Evolutionary conservation across 768 basidiomycete species (phyloP).

Genomic region (Leccinellum rugosiceps): DNA sequence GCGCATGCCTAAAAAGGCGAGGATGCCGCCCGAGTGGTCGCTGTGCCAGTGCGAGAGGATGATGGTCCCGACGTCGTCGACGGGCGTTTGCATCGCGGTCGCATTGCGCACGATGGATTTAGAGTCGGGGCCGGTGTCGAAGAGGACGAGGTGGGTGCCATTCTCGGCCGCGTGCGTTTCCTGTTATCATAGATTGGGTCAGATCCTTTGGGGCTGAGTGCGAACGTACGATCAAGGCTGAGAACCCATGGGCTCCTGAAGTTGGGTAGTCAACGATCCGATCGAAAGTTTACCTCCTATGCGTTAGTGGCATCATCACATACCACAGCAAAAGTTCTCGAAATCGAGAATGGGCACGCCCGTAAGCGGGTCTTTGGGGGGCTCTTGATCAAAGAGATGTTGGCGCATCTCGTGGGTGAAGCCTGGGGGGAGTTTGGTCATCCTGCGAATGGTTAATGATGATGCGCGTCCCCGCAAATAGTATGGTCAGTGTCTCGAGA

Average conservation of each 20-base stretch:
- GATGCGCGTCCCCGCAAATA: not conserved
- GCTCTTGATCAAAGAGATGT: slow-evolving; percentile 53
- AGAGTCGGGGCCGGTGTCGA: slow-evolving; percentile 84
- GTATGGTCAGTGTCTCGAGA: not conserved
- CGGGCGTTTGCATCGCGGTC: slow-evolving; percentile 52
- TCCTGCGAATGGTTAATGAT: slow-evolving; percentile 42
- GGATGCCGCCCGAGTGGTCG: slow-evolving; percentile 72
- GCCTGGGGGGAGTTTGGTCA: slow-evolving; percentile 75
- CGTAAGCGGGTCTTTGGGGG: slow-evolving; percentile 40
- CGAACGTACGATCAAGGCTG: slow-evolving; percentile 70
- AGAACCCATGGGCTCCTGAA: slow-evolving; percentile 78
- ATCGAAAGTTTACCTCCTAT: too few species aligned
- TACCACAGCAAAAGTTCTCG: slow-evolving; percentile 69
- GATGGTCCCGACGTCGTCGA: slow-evolving; percentile 55
- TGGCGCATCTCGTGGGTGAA: slow-evolving; percentile 70
- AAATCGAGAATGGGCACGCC: slow-evolving; percentile 69
- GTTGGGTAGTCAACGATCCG: not conserved
- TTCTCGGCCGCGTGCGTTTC: slow-evolving; percentile 53
- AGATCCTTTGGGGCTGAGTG: too few species aligned
- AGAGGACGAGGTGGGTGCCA: slow-evolving; percentile 54
- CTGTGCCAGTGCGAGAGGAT: slow-evolving; percentile 80
- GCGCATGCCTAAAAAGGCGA: slow-evolving; percentile 57
- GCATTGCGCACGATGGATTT: slow-evolving; percentile 72
- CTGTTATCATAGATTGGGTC: too few species aligned
- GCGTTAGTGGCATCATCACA: slow-evolving; percentile 2